Percentiles rank a stretch among this genome's conserved stretches.
phyloP scores from a whole-genome alignment of 768 basidiomycete species.

The Leccinum barrowsii region DNA sequence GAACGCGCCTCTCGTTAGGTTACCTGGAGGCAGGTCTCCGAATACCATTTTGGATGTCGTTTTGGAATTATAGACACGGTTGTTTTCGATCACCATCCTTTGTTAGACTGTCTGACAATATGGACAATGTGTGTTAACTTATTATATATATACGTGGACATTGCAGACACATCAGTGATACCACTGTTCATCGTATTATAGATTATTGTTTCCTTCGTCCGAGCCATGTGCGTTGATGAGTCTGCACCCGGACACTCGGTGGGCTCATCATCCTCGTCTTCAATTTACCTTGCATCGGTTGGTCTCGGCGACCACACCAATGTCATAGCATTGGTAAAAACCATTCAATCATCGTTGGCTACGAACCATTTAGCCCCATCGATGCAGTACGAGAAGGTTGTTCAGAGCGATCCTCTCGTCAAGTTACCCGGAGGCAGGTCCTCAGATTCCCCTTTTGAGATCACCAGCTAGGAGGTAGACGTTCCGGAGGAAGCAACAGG shows the following conservation, averaged over 20 bases:
- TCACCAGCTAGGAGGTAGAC: conserved; percentile 6
- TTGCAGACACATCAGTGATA: conserved; percentile 41
- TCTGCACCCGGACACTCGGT: not conserved
- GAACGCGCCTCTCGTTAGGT: conserved; percentile 20
- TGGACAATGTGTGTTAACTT: not conserved
- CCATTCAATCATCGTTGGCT: conserved; percentile 37
- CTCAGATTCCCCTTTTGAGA: not conserved
- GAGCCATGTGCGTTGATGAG: conserved; percentile 46
- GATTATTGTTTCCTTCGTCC: conserved; percentile 10
- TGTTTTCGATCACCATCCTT: not conserved
- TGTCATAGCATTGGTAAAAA: too few species aligned
- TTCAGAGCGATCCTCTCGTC: conserved; percentile 10
- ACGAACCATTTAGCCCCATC: conserved; percentile 2
- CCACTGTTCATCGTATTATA: conserved; percentile 83
- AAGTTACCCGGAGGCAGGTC: conserved; percentile 37
- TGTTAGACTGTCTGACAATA: conserved; percentile 3
- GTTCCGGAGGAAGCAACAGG: conserved; percentile 70
- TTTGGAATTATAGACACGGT: not conserved
- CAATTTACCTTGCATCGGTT: conserved; percentile 24
- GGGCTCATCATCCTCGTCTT: conserved; percentile 20
- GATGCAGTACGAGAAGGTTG: too few species aligned
- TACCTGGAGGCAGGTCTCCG: conserved; percentile 34
- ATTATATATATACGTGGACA: conserved; percentile 12
- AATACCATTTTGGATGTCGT: not conserved
- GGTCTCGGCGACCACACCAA: conserved; percentile 43